Conservation (phyloP, 352 stramenopile species). For the Globisporangium emineosum region DNA sequence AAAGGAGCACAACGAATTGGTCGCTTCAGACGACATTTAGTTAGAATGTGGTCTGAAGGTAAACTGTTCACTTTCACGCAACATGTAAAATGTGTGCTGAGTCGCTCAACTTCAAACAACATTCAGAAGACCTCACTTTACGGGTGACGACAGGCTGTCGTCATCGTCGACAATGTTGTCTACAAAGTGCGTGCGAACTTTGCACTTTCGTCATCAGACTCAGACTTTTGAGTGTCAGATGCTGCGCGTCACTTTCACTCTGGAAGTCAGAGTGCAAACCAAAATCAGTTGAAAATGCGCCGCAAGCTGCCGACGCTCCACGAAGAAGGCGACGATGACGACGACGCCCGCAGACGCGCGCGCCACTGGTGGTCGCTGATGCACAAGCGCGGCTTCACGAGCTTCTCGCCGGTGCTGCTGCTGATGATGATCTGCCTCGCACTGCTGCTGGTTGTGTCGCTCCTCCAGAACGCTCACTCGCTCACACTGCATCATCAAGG, state of each 20-base stretch:
- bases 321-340: slow-evolving; percentile 5
- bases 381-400: background rate
- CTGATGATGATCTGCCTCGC: background rate
- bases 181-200: no score
- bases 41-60: no score
- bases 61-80: background rate
- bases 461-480: background rate
- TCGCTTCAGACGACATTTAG: no score
- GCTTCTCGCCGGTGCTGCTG: background rate
- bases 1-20: background rate
- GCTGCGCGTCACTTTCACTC: no score
- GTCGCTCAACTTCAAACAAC: background rate
- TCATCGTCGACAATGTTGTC: no score
- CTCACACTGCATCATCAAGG: background rate
- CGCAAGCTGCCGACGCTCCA: slow-evolving; percentile 8
- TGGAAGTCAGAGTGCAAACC: background rate
- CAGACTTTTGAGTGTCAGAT: background rate
- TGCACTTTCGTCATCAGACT: no score
- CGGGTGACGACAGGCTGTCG: no score
- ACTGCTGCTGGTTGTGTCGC: background rate
- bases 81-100: no score
- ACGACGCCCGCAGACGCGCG: background rate
- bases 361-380: background rate
- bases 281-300: background rate
- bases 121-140: no score